phyloP scores from a whole-genome alignment of 805 yeast genomes.

The Candida rishiriensis region DNA sequence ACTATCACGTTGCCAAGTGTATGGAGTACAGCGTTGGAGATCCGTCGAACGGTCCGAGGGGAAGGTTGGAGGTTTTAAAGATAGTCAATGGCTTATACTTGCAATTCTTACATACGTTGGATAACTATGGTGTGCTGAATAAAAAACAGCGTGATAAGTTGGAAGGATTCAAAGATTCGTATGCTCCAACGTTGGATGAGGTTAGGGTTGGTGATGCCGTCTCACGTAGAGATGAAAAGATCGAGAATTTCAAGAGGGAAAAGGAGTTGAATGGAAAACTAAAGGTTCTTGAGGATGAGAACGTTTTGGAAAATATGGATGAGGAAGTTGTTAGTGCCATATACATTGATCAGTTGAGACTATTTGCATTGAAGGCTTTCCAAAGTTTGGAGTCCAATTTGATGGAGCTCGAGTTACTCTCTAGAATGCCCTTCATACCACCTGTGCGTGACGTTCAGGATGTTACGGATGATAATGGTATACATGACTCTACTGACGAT shows the following conservation, averaged over 20 bases:
- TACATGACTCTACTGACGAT: too few species aligned
- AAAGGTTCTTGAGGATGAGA: constrained; percentile 32
- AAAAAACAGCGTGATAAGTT: constrained; percentile 34
- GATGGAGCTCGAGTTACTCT: constrained; percentile 66
- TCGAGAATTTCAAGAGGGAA: constrained; percentile 59
- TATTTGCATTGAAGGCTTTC: constrained; percentile 51
- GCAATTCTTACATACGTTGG: constrained; percentile 41
- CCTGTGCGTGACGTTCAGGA: constrained; percentile 6
- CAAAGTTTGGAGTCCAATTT: constrained; percentile 50
- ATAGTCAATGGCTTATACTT: constrained; percentile 41
- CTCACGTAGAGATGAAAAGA: constrained; percentile 62
- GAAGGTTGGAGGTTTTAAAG: constrained; percentile 31
- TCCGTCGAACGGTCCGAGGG: constrained; percentile 11
- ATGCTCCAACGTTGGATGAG: constrained; percentile 40
- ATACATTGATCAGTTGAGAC: constrained; percentile 50
- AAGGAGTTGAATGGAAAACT: constrained; percentile 48
- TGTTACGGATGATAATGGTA: too few species aligned
- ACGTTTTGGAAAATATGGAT: constrained; percentile 39
- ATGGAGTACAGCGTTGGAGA: constrained; percentile 30
- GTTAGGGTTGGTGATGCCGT: constrained; percentile 34
- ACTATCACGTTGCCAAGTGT: constrained; percentile 51
- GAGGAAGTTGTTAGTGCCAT: constrained; percentile 62
- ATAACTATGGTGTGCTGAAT: constrained; percentile 40
- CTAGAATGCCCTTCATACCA: constrained; percentile 35
- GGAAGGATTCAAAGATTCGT: constrained; percentile 36